phyloP scores from a whole-genome alignment of 176 grass and related monocot genomes.

The Rhynchospora breviuscula region DNA sequence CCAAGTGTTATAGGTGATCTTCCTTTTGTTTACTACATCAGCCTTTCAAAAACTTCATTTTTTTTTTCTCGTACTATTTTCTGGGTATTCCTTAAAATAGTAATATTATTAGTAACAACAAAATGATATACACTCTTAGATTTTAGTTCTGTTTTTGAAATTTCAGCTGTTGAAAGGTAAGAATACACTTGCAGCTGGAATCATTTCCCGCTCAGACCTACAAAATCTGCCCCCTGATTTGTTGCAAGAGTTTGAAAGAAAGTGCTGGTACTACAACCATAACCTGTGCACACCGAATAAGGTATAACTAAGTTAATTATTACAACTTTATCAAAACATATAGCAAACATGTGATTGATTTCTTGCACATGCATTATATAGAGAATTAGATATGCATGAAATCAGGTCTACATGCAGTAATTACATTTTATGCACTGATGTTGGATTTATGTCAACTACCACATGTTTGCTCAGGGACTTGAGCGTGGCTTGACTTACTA shows the following conservation, averaged over 20 bases:
- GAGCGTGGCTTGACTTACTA: background rate
- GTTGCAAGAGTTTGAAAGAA: background rate
- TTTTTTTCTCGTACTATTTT: no score
- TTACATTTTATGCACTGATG: background rate
- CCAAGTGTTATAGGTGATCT: background rate
- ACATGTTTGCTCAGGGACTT: background rate
- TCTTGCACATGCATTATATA: background rate
- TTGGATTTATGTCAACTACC: background rate
- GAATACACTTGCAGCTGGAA: background rate
- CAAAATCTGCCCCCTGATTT: background rate
- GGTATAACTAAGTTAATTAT: background rate
- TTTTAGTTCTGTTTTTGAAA: background rate
- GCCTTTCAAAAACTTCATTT: background rate
- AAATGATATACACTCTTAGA: no score
- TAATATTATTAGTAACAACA: no score
- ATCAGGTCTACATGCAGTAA: background rate
- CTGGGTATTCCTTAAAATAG: no score
- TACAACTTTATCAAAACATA: background rate
- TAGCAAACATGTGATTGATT: background rate
- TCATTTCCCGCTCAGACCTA: background rate
- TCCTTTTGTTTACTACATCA: background rate
- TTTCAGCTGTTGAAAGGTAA: background rate
- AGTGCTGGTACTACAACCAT: constrained; percentile 10
- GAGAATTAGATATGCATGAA: no score
- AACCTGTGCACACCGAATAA: background rate